phyloP scores from a whole-genome alignment of 345 rosid genomes.

The Conringia planisiliqua region DNA sequence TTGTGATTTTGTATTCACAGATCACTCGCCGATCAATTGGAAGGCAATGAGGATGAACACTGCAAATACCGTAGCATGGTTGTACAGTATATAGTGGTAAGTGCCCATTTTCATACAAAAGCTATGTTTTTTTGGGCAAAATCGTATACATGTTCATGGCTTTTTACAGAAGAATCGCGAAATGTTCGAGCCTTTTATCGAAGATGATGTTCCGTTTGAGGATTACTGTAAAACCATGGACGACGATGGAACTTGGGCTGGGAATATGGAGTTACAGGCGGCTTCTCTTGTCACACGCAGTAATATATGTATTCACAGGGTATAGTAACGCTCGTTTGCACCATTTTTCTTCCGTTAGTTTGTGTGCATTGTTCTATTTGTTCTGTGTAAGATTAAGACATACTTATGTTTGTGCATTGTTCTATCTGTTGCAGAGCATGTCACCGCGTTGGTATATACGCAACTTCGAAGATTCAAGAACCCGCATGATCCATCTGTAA shows the following conservation, averaged over 20 bases:
- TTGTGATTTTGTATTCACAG: constrained; percentile 46
- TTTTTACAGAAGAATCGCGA: constrained; percentile 61
- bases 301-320: constrained; percentile 91
- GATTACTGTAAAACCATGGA: constrained; percentile 84
- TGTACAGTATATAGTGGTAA: constrained; percentile 69
- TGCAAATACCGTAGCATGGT: constrained; percentile 68
- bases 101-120: not conserved
- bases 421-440: constrained; percentile 45
- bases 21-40: constrained; percentile 87
- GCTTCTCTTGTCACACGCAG: constrained; percentile 80
- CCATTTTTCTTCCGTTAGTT: not conserved
- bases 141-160: not conserved
- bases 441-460: constrained; percentile 92
- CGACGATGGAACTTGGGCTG: constrained; percentile 92
- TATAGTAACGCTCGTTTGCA: constrained; percentile 18
- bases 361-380: not conserved
- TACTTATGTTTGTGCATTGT: not conserved
- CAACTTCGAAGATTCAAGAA: constrained; percentile 59
- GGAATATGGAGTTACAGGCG: constrained; percentile 95
- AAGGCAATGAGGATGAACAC: constrained; percentile 79
- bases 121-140: not conserved
- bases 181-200: constrained; percentile 84
- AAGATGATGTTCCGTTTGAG: constrained; percentile 86
- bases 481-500: constrained; percentile 87
- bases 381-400: not conserved